Evolutionary conservation across 768 basidiomycete genomes (phyloP).

Genomic region (Paxillus involutus): DNA sequence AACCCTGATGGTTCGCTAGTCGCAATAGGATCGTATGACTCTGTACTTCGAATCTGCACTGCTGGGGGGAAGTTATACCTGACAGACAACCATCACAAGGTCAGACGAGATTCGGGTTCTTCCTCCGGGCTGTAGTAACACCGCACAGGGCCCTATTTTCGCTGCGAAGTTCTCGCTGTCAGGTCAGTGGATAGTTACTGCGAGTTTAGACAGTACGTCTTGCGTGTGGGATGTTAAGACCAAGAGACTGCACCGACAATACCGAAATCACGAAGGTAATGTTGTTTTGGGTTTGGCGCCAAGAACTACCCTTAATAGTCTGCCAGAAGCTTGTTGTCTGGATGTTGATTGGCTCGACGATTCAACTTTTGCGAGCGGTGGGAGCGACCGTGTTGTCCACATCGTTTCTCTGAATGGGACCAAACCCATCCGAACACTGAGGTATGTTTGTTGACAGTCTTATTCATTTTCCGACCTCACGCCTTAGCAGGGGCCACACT

Average conservation of each 20-base stretch:
- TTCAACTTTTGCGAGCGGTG: conserved; percentile 68
- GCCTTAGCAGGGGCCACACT: conserved; percentile 57
- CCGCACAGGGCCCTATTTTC: conserved; percentile 73
- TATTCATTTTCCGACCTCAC: conserved; percentile 1
- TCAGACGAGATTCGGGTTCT: conserved; percentile 29
- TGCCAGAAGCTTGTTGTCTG: conserved; percentile 65
- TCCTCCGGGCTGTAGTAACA: conserved; percentile 16
- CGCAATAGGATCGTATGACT: conserved; percentile 78
- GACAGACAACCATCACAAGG: conserved; percentile 63
- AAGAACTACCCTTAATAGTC: conserved; percentile 3
- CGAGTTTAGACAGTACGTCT: conserved; percentile 74
- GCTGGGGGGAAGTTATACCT: conserved; percentile 62
- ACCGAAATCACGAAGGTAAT: conserved; percentile 63
- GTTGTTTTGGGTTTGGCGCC: not conserved
- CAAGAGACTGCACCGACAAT: conserved; percentile 62
- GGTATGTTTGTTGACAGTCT: conserved; percentile 41
- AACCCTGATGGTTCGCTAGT: conserved; percentile 69
- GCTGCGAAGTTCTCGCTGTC: conserved; percentile 73
- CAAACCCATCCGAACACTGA: conserved; percentile 59
- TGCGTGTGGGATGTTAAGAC: conserved; percentile 77
- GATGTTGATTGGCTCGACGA: conserved; percentile 82
- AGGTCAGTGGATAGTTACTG: conserved; percentile 72
- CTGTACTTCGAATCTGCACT: conserved; percentile 67
- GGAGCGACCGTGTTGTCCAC: conserved; percentile 64
- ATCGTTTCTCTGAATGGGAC: conserved; percentile 55